Evolutionary conservation across 2,329 filamentous ascomycete species (phyloP).

Genomic region (Penicillium sp.): DNA sequence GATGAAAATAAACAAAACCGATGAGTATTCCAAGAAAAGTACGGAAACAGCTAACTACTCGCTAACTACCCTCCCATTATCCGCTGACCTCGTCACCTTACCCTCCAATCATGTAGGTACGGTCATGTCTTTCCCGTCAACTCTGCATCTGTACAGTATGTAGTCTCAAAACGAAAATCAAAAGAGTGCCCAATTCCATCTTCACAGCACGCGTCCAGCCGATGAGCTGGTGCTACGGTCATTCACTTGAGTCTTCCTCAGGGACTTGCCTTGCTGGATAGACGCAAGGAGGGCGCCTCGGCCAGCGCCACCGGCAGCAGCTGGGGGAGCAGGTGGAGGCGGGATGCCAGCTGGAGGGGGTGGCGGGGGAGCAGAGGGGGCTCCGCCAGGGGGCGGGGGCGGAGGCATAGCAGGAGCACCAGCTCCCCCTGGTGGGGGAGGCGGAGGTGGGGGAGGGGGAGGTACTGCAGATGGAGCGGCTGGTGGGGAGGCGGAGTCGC

Average conservation of each 20-base stretch:
- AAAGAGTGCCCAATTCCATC: neutral
- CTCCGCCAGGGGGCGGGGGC: conserved; percentile 27
- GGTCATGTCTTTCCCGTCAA: neutral
- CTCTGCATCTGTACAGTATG: conserved; percentile 18
- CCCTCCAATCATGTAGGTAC: neutral
- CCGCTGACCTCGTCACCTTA: neutral
- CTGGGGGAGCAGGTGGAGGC: conserved; percentile 40
- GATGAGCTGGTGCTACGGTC: conserved; percentile 66
- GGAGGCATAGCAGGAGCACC: conserved; percentile 42
- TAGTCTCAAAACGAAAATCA: conserved; percentile 4
- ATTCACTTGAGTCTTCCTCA: conserved; percentile 84
- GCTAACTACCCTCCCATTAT: conserved; percentile 1
- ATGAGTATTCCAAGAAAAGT: conserved; percentile 10
- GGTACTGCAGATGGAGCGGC: conserved; percentile 23
- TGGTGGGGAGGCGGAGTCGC: conserved; percentile 22
- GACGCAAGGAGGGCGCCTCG: conserved; percentile 63
- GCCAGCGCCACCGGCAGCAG: conserved; percentile 46
- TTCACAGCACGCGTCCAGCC: conserved; percentile 62
- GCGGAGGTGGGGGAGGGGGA: conserved; percentile 31
- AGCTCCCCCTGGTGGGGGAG: conserved; percentile 28
- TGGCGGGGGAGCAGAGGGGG: conserved; percentile 22
- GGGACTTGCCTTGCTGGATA: conserved; percentile 67
- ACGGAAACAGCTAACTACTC: conserved; percentile 7
- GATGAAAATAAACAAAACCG: neutral
- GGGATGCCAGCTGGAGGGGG: conserved; percentile 37